Evolutionary conservation across 805 yeast genomes (phyloP), one percentile per base, ranked within the genome.

Genomic region (Lipomyces lipofer): DNA sequence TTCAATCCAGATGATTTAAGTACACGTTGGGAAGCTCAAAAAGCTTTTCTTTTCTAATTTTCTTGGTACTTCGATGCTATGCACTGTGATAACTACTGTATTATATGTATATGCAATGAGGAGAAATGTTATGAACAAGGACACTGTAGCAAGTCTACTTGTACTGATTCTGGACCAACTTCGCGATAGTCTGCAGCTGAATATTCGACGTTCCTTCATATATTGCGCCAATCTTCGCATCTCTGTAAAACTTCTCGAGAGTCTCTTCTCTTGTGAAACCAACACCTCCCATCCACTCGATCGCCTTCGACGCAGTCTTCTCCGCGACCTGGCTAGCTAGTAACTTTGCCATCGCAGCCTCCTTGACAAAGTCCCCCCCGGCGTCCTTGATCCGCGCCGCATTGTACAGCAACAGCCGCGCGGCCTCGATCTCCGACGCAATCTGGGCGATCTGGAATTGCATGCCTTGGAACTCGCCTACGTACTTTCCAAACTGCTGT

Each of bases 211-310:
- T 74, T 19, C 78, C 78, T 62, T 74, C 78, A 56, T 74, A 74
- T 43, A 74, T 74, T 6, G 76, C 67, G 24, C 78, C 78, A 52
- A 74, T 74, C 71, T 74, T 74, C 22, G 78, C 64, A 56, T 74
- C 78, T 28, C 78, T 66, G 63, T 66, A 74, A 64, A 70, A 75
- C 69, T 75, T 74, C 65, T 74, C 78, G 25, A 71, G 65, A 4
- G 62, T 53, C 53, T 72, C 75, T 28, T 75, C 78, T 49, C 78
- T 66, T 22, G 77, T 74, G 65, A 73, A 74, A 15, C 78, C 78
- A 19, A 75, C 76, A 19, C 78, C 78, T 24, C 78, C 78, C 77
- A 75, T 73, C 74, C 78, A 75, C 56, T 74, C 78, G 24, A 74
- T 74, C 13, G 78, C 77, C 51, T 66, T 63, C 8, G 74, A 69